Evolutionary conservation across 2,329 filamentous ascomycete genomes (phyloP).

Genomic region (Geosmithia flava): DNA sequence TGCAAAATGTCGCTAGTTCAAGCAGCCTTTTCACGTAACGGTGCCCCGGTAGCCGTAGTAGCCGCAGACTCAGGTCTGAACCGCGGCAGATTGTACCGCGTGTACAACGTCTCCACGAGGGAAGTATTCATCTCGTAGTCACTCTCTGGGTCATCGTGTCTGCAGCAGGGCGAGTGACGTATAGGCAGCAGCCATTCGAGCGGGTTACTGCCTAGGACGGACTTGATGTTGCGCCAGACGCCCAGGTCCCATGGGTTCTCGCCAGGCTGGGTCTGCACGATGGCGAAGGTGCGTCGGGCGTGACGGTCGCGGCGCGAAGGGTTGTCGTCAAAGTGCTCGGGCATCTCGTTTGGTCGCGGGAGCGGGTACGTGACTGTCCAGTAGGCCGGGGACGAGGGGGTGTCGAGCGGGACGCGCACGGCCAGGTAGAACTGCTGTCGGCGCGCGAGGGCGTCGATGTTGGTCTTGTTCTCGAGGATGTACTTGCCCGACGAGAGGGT

Average conservation of each 20-base stretch:
- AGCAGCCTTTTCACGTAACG: not conserved
- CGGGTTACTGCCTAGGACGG: slow-evolving; percentile 62
- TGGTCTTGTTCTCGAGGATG: slow-evolving; percentile 63
- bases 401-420: slow-evolving; percentile 49
- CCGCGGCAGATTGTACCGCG: slow-evolving; percentile 11
- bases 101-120: slow-evolving; percentile 43
- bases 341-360: slow-evolving; percentile 10
- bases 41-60: not conserved
- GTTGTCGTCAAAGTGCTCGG: slow-evolving; percentile 5
- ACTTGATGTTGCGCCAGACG: slow-evolving; percentile 55
- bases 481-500: slow-evolving; percentile 58
- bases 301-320: slow-evolving; percentile 23
- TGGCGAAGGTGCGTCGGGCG: slow-evolving; percentile 60
- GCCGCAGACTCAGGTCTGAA: not conserved
- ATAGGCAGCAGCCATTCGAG: slow-evolving; percentile 76
- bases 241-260: slow-evolving; percentile 84
- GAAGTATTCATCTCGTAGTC: slow-evolving; percentile 53
- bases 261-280: slow-evolving; percentile 58
- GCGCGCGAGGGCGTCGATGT: slow-evolving; percentile 64
- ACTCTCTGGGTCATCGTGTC: slow-evolving; percentile 51
- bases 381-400: slow-evolving; percentile 28
- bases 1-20: not conserved
- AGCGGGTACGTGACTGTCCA: slow-evolving; percentile 49
- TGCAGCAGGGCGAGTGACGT: slow-evolving; percentile 58
- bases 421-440: slow-evolving; percentile 60